A percentile compares a stretch with the other conserved stretches of the same genome.
Conservation (phyloP, 768 basidiomycete genomes). For the Tricholoma terreum region DNA sequence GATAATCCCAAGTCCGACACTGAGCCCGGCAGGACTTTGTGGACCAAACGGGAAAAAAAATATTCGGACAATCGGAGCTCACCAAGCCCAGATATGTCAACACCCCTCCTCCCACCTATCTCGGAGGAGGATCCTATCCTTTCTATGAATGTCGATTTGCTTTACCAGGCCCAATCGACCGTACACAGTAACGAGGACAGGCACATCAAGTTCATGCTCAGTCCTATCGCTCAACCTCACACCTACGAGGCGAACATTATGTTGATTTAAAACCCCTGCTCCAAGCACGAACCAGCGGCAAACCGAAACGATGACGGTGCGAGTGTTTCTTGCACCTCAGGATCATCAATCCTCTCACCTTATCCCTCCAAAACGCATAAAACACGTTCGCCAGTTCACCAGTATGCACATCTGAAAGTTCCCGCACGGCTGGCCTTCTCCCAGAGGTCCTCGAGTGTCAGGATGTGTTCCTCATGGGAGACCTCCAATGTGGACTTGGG, state of each 20-base stretch:
- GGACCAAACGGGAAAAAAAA: constrained; percentile 26
- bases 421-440: constrained; percentile 7
- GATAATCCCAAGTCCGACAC: constrained; percentile 21
- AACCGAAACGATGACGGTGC: constrained; percentile 18
- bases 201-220: constrained; percentile 6
- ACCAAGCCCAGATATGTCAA: constrained; percentile 23
- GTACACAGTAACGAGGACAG: constrained; percentile 16
- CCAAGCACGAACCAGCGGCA: constrained; percentile 20
- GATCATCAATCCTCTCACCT: constrained; percentile 18
- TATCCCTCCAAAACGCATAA: constrained; percentile 25
- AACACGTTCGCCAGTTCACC: constrained; percentile 16
- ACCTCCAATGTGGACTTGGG: constrained; percentile 5
- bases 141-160: constrained; percentile 18
- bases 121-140: constrained; percentile 13
- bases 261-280: constrained; percentile 22
- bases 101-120: constrained; percentile 22
- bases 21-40: constrained; percentile 23
- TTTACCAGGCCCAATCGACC: constrained; percentile 19
- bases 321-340: constrained; percentile 18
- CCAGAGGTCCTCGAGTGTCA: constrained; percentile 12
- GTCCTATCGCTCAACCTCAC: neutral
- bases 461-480: constrained; percentile 10
- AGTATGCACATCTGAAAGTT: constrained; percentile 8
- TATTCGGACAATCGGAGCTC: constrained; percentile 19
- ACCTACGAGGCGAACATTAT: constrained; percentile 19